Evolutionary conservation across 2,329 filamentous ascomycete species (phyloP), one percentile per base, ranked within the genome.

Genomic region (Monosporascus sp.): DNA sequence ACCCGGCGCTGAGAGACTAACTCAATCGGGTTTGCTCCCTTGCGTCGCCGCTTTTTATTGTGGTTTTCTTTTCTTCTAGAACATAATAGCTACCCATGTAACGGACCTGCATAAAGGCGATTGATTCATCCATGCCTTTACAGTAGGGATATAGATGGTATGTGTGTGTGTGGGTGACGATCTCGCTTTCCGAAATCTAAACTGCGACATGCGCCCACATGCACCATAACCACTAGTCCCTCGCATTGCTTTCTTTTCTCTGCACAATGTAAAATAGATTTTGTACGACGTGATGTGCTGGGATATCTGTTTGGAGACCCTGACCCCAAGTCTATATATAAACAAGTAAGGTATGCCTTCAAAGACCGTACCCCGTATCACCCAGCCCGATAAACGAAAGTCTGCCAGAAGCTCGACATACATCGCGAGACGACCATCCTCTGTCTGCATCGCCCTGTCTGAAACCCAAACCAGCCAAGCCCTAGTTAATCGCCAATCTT

Each of bases 161-260:
- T 14, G 27, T 31, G 9, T 11, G 27, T 11, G 27, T 31, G 27
- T 11, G 27, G 8, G 14, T 52, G 51, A 52, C 54, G 46, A 54
- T 50, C 56, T 43, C 57, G 53, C 53, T 54, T 59, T 52, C 55
- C 51, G 52, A 61, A 51, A 60, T 63, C 55, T 65, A 63, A 63
- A 63, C 63, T 61, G 55, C 52, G 56, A 59, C 58, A 57, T 60
- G 58, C 58, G 52, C 55, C 56, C 60, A 51, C 57, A 52, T 49
- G 58, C 54, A 38, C 49, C 57, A 51, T 52, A 45, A 24, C 22
- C 43, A 35, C 50, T 48, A 48, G 51, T 51, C 55, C 37, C 52
- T 56, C 54, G 9, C 31, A 35, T 14, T 35, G 53, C 57, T 63
- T 61, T 60, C n/a, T n/a, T 63, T 60, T 52, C 54, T 58, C 52